These are phyloP conservation scores for Guadua angustifolia DNA, from an alignment of 176 grass and related monocot species.

Conservation along the genomic window DNA sequence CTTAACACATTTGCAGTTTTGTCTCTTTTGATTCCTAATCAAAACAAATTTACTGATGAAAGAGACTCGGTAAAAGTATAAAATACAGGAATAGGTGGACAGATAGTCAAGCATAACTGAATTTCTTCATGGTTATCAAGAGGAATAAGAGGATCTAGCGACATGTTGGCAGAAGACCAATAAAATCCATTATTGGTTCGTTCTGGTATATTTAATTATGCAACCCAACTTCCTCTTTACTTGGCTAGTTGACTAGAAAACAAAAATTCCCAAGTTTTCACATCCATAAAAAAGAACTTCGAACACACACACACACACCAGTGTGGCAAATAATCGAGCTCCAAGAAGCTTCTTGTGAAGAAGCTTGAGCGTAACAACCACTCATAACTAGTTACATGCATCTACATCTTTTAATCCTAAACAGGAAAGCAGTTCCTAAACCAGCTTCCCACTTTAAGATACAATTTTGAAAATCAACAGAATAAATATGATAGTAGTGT, in stretches of 20 bases:
- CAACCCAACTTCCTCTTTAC: background rate
- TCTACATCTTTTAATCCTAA: background rate
- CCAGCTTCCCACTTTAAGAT: background rate
- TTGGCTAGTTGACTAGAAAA: background rate
- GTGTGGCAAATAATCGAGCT: background rate
- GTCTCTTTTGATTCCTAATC: background rate
- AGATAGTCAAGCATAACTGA: slow-evolving; percentile 18
- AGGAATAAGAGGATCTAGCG: background rate
- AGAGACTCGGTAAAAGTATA: background rate
- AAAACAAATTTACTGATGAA: slow-evolving; percentile 22
- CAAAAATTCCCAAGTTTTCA: background rate
- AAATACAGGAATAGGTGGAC: background rate
- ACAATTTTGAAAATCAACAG: too few species aligned
- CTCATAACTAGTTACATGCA: background rate
- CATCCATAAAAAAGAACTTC: background rate
- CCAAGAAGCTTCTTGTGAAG: background rate
- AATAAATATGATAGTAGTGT: too few species aligned
- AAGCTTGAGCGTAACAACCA: background rate
- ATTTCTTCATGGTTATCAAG: slow-evolving; percentile 13
- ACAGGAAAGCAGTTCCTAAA: background rate
- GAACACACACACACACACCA: too few species aligned
- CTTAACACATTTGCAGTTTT: background rate
- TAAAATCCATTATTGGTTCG: slow-evolving; percentile 11
- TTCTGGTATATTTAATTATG: slow-evolving; percentile 19
- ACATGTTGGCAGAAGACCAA: background rate